Conservation (phyloP, 805 yeast genomes). For the Helenozyma rhizophorensis region DNA sequence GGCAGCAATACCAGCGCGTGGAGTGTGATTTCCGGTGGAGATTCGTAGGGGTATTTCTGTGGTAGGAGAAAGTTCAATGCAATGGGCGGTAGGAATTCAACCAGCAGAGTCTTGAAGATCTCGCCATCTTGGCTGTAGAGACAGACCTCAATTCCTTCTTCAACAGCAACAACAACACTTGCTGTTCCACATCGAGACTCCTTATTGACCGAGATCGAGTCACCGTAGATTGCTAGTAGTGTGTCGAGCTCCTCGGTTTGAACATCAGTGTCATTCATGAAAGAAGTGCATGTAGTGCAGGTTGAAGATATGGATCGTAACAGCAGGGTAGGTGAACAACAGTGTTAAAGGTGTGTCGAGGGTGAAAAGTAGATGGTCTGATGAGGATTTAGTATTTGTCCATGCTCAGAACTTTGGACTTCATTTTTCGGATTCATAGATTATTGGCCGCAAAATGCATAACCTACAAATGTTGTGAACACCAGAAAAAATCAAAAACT, state of each 20-base stretch:
- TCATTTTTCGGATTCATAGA: no score
- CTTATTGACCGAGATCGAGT: slow-evolving; percentile 14
- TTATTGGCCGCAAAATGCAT: no score
- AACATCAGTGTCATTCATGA: slow-evolving; percentile 11
- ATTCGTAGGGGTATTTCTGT: slow-evolving; percentile 28
- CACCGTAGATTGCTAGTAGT: slow-evolving; percentile 40
- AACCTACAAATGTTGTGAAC: no score
- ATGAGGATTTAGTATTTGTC: no score
- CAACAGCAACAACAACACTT: slow-evolving; percentile 21
- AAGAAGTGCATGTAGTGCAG: no score
- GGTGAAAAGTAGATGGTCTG: no score
- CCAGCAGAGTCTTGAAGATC: slow-evolving; percentile 1
- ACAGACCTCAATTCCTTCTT: slow-evolving; percentile 12
- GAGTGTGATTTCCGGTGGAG: slow-evolving; percentile 24
- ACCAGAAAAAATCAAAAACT: no score
- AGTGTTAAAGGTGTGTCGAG: no score
- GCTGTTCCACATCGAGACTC: slow-evolving; percentile 19
- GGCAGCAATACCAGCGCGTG: slow-evolving; percentile 29
- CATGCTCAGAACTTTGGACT: no score
- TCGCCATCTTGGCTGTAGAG: slow-evolving; percentile 1
- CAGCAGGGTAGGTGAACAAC: no score
- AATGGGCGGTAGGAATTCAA: slow-evolving; percentile 29
- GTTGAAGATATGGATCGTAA: no score
- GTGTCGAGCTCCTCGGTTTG: slow-evolving; percentile 38
- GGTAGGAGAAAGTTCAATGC: slow-evolving; percentile 27